Conservation (phyloP, 1,139 yeast genomes). For the Saccharomyces hybrid region DNA sequence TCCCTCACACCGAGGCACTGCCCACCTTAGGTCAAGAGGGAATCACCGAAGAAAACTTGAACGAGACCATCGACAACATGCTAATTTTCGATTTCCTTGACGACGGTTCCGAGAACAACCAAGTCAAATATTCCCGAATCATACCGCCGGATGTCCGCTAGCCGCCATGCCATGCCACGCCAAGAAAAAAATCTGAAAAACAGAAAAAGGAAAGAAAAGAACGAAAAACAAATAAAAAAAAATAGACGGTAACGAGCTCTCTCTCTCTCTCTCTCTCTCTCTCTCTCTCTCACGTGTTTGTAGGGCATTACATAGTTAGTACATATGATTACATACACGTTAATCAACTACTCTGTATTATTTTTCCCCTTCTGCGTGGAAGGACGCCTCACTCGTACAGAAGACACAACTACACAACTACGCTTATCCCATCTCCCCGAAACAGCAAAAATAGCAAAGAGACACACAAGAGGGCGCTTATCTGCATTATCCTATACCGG, state of each 20-base stretch:
- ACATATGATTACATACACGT: not conserved
- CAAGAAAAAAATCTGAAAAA: not conserved
- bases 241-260: no score
- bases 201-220: not conserved
- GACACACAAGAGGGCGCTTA: not conserved
- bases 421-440: not conserved
- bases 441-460: not conserved
- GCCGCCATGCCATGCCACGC: not conserved
- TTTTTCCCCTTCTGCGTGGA: not conserved
- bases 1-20: conserved; percentile 18
- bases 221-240: not conserved
- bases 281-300: no score
- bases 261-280: no score
- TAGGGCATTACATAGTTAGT: not conserved
- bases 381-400: not conserved
- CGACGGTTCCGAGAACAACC: conserved; percentile 26
- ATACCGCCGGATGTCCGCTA: conserved; percentile 8
- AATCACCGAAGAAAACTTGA: conserved; percentile 22
- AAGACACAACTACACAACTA: not conserved
- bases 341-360: not conserved
- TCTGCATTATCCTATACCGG: not conserved
- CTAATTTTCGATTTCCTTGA: conserved; percentile 27
- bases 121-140: conserved; percentile 22
- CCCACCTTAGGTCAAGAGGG: conserved; percentile 22
- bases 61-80: conserved; percentile 25